Base-by-base conservation (phyloP, 495 filamentous ascomycete genomes). In the Parathielavia hyrcaniae region DNA sequence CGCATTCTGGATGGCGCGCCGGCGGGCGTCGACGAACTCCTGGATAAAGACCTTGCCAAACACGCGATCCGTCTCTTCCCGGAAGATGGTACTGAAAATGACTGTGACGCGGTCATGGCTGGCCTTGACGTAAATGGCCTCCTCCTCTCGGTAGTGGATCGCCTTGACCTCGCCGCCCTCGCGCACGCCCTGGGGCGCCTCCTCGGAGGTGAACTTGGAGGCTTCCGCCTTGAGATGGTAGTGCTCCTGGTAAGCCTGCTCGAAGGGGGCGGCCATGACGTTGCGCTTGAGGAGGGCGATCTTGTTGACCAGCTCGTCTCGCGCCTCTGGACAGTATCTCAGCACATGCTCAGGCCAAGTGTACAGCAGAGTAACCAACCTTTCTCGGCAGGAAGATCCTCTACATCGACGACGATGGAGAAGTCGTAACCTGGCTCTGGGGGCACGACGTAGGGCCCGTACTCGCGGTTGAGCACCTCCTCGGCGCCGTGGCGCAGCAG, bases 51-150 rank as follows among this genome's bases (percentile, higher is more conserved):
- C 89, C 77, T 96, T 97, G 63, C 92, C 93, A 67, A 93, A 98
- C 57, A 98, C 88, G 35, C 93, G 77, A 71, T 98, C 93, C 54
- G 93, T 98, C 76, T 98, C 93, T 70, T 98, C 95, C 39, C 92
- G 75, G 79, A 98, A 98, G 50, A 97, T 84, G 36, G 93, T 98
- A 73, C 90, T 96, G 82, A 98, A 98, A 68, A 98, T 97, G 66
- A 98, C 91, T 0, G 93, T 98, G 40, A 98, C 95, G 53, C 93
- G 86, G 69, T 98, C 93, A 70, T 91, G 87, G 71, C 87, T 95
- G 35, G 93, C 92, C 73, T 97, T 96, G 77, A 98, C 90, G 72
- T 96, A 98, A 68, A 98, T 97, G n/a, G 93, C 93, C 69, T 98
- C 93, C 76, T 97, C 93, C 62, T 98, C 95, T 17, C 93, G 86